These are phyloP conservation scores for Macadamia integrifolia DNA, from an alignment of 164 flowering plant species.

Conservation along the genomic window DNA sequence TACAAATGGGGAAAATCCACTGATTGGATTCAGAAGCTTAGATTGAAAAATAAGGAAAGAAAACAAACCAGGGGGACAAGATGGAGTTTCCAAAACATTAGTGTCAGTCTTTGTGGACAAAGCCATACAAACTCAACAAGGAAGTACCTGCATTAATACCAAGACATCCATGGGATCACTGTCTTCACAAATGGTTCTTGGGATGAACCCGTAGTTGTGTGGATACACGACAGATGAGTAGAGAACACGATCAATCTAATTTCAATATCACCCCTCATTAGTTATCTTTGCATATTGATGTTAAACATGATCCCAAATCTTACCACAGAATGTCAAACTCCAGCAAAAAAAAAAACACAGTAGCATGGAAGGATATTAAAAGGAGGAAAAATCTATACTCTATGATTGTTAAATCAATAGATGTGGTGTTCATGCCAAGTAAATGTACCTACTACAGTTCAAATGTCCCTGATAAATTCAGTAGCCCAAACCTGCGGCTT, in stretches of 20 bases:
- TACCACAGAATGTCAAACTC: background rate
- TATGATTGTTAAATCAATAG: no score
- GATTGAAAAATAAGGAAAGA: background rate
- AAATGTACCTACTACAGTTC: no score
- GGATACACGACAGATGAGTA: constrained; percentile 26
- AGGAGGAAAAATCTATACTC: background rate
- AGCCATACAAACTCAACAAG: background rate
- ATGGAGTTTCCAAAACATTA: background rate
- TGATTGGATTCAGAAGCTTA: background rate
- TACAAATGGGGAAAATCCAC: background rate
- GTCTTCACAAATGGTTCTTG: constrained; percentile 23
- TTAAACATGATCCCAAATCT: background rate
- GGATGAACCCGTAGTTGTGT: constrained; percentile 27
- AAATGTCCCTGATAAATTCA: no score
- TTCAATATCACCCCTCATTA: background rate
- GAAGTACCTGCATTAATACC: constrained; percentile 21
- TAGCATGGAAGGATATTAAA: background rate
- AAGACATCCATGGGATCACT: constrained; percentile 24
- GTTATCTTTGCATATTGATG: background rate
- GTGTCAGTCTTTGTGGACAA: background rate
- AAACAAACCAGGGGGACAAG: background rate
- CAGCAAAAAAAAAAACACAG: background rate
- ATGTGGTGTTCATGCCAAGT: no score
- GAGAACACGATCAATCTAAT: constrained; percentile 19
- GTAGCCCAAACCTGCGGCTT: no score